Conservation (phyloP, 2,329 filamentous ascomycete genomes). For the Rhynchosporium agropyri region DNA sequence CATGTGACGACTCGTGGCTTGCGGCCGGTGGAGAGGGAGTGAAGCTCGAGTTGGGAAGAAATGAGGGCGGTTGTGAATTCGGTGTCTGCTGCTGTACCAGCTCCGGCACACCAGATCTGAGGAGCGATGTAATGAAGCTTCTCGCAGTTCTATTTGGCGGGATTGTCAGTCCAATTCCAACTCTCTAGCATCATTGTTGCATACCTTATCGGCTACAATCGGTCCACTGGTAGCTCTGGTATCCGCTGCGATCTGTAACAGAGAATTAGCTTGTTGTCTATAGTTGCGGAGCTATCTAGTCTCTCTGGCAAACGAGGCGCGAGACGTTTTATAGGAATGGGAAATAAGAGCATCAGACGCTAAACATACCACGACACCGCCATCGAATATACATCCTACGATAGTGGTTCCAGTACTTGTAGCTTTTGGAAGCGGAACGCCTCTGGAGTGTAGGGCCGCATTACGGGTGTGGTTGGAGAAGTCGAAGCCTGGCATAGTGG, state of each 20-base stretch:
- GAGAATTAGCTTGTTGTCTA: constrained; percentile 29
- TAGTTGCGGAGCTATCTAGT: constrained; percentile 6
- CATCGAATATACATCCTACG: constrained; percentile 94
- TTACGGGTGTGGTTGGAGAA: constrained; percentile 99
- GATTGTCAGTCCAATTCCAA: neutral
- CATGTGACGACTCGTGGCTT: constrained; percentile 97
- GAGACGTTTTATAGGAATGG: neutral
- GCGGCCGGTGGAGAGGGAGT: constrained; percentile 93
- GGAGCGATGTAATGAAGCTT: constrained; percentile 99
- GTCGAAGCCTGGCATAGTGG: constrained; percentile 92
- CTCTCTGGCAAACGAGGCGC: neutral
- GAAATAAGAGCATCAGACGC: neutral
- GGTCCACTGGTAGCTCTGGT: constrained; percentile 95
- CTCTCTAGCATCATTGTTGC: constrained; percentile 21
- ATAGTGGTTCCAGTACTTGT: constrained; percentile 99
- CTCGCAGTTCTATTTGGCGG: constrained; percentile 78
- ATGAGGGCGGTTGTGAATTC: constrained; percentile 99
- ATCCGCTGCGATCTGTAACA: constrained; percentile 84
- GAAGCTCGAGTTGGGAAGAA: constrained; percentile 97
- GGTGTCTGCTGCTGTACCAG: constrained; percentile 95
- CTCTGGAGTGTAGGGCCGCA: constrained; percentile 89
- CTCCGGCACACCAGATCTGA: constrained; percentile 98
- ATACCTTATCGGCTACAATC: constrained; percentile 96
- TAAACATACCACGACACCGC: constrained; percentile 82
- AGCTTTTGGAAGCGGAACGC: constrained; percentile 93